Conservation (phyloP, 1,139 yeast genomes). For the Kazachstania sp. region DNA sequence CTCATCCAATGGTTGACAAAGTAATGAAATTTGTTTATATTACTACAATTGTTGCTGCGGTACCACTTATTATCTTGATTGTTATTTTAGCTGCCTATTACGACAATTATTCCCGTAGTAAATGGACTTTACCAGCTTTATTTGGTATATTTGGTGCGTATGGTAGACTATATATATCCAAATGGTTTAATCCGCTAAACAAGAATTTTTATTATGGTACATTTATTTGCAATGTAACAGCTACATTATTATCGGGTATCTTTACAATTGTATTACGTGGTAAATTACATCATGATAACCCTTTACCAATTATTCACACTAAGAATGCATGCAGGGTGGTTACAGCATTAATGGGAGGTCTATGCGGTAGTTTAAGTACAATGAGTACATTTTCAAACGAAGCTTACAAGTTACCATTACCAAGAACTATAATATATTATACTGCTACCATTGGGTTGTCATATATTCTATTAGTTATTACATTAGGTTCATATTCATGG, state of each 20-base stretch:
- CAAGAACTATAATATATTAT: slow-evolving; percentile 17
- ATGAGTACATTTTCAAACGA: slow-evolving; percentile 72
- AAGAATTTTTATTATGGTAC: slow-evolving; percentile 65
- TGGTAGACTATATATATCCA: slow-evolving; percentile 47
- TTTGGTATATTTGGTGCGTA: slow-evolving; percentile 31
- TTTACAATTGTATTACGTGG: slow-evolving; percentile 47
- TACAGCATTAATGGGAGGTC: slow-evolving; percentile 56
- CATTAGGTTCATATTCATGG: slow-evolving; percentile 45
- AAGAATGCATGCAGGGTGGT: slow-evolving; percentile 44
- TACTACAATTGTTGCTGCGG: slow-evolving; percentile 9
- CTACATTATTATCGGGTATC: slow-evolving; percentile 49
- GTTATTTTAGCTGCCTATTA: slow-evolving; percentile 26
- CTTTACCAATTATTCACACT: slow-evolving; percentile 31
- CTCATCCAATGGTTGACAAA: slow-evolving; percentile 6
- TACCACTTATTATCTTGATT: slow-evolving; percentile 22
- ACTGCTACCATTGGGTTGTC: slow-evolving; percentile 29
- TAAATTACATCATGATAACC: slow-evolving; percentile 14
- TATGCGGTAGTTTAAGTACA: slow-evolving; percentile 72
- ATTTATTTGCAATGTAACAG: slow-evolving; percentile 54
- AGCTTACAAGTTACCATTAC: slow-evolving; percentile 33
- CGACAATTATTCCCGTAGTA: slow-evolving; percentile 20
- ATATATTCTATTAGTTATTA: slow-evolving; percentile 38
- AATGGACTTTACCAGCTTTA: slow-evolving; percentile 27
- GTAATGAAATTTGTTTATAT: slow-evolving; percentile 8
- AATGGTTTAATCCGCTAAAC: slow-evolving; percentile 37